phyloP scores from a whole-genome alignment of 441 rosid genomes.

The Mallotus japonicus region DNA sequence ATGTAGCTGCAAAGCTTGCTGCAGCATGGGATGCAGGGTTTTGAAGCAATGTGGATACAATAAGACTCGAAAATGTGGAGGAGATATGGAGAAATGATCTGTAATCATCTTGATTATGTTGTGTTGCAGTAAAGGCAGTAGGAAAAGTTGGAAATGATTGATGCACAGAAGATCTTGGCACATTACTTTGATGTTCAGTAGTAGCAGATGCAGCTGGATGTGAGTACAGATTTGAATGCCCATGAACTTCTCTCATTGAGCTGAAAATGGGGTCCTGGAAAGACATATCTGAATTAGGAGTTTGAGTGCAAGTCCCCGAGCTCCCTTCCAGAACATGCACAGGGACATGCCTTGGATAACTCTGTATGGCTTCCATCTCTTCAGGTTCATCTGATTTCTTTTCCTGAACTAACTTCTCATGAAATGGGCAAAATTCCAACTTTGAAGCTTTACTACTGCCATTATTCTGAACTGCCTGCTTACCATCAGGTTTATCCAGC shows the following conservation, averaged over 20 bases:
- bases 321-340: conserved; percentile 65
- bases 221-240: conserved; percentile 38
- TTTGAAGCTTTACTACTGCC: conserved; percentile 45
- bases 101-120: conserved; percentile 62
- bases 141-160: conserved; percentile 59
- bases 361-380: conserved; percentile 50
- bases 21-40: conserved; percentile 92
- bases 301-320: conserved; percentile 42
- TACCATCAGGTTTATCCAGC: conserved; percentile 35
- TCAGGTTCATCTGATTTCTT: conserved; percentile 37
- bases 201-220: conserved; percentile 62
- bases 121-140: conserved; percentile 42
- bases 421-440: conserved; percentile 36
- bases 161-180: conserved; percentile 40
- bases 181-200: conserved; percentile 44
- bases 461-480: conserved; percentile 50
- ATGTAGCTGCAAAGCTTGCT: conserved; percentile 79
- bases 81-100: conserved; percentile 69
- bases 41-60: conserved; percentile 78
- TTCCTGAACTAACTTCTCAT: conserved; percentile 38
- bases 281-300: conserved; percentile 45
- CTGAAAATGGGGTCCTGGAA: conserved; percentile 53
- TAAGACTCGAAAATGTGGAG: conserved; percentile 77
- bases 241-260: conserved; percentile 48
- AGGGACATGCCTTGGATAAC: conserved; percentile 66